Evolutionary conservation across 768 basidiomycete species (phyloP), one percentile per base, ranked within the genome.

Genomic region (Mycena polygramma): DNA sequence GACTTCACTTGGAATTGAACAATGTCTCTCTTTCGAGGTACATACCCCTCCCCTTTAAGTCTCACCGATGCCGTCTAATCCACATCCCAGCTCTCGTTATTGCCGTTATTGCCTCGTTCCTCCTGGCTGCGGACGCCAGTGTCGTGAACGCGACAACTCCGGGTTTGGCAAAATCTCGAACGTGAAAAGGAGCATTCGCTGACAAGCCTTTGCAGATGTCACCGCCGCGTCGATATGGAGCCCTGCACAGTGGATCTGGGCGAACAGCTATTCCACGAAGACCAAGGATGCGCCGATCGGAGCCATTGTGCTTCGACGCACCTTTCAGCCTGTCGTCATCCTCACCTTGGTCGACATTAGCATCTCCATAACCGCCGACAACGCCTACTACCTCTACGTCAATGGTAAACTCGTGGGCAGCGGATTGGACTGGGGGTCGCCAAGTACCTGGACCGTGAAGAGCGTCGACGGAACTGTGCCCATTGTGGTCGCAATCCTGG

Each of bases 371-470:
- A 59, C 8, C 57, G 11, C 43, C 11, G 57, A 59, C 57, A 59
- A 59, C 57, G 57, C 57, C 8, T 59, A 59, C 26, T 24, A 2
- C 26, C 45, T 59, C 13, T 59, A 59, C 26, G 45, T 59, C 43
- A 59, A 59, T 30, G 41, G 41, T 30, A 46, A 7, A 26, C 24
- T 59, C 41, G 17, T 43, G 24, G 57, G 57, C 39, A 59, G 19
- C 20, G 22, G n/a, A 22, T 17, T 43, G 41, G 45, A 59, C 45
- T 59, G 57, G 57, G 17, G 22, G 13, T 7, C 20, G 26, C 57
- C 57, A 41, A 59, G 45, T 30, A 19, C 45, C n/a, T 59, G 57
- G 57, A 59, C 57, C 19, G 45, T 59, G 11, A 43, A 26, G 22
- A 46, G 45, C 30, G 57, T 59, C 26, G 41, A 41, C 22, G 45